These are phyloP conservation scores for Cymodocea nodosa DNA, from an alignment of 116 monocot genomes.

Conservation along the genomic window DNA sequence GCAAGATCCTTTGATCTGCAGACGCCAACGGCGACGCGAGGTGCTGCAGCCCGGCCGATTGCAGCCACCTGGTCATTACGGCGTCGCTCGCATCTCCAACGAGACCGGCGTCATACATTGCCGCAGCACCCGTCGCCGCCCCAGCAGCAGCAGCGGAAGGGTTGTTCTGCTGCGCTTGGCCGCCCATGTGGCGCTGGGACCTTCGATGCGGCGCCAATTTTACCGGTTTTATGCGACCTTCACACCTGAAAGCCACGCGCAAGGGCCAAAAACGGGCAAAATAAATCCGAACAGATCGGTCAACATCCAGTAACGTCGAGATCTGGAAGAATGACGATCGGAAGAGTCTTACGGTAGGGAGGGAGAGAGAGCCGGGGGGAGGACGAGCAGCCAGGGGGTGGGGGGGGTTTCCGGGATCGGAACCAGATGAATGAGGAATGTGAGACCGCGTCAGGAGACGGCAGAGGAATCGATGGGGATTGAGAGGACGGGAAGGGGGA, in stretches of 20 bases:
- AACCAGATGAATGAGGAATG: too few species aligned
- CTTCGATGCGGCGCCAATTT: conserved; percentile 85
- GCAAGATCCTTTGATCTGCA: conserved; percentile 37
- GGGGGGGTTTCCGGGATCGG: too few species aligned
- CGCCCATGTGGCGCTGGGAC: conserved; percentile 65
- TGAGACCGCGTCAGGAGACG: too few species aligned
- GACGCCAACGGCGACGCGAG: conserved; percentile 50
- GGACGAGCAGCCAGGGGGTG: too few species aligned
- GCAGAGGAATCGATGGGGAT: too few species aligned
- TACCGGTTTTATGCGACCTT: not conserved
- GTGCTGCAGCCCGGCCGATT: conserved; percentile 89
- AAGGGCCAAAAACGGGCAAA: not conserved
- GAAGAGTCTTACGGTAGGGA: not conserved
- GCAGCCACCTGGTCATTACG: conserved; percentile 88
- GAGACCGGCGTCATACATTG: conserved; percentile 9
- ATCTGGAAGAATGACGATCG: not conserved
- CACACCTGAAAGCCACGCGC: too few species aligned
- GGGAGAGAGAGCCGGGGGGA: too few species aligned
- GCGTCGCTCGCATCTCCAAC: conserved; percentile 57
- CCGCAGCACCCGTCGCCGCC: conserved; percentile 6
- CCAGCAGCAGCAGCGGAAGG: conserved; percentile 19
- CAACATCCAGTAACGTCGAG: not conserved
- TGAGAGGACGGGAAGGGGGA: too few species aligned
- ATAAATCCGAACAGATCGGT: not conserved
- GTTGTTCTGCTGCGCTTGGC: conserved; percentile 23